Evolutionary conservation across 169 alveolate species (phyloP).

Genomic region (Plasmodium gaboni): DNA sequence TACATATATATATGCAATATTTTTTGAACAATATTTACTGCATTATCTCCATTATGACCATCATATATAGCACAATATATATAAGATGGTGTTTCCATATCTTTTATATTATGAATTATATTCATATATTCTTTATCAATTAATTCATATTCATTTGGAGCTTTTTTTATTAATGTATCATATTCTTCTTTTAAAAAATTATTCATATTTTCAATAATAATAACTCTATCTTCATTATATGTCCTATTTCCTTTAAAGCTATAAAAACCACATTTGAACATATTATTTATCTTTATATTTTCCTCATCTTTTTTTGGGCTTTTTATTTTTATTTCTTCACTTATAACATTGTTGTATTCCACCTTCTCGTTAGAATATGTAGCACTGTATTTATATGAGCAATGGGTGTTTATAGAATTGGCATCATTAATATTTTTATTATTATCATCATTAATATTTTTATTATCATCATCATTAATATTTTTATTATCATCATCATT

Average conservation of each 20-base stretch:
- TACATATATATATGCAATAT: slow-evolving; percentile 78
- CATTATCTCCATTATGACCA: slow-evolving; percentile 86
- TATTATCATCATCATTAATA: too few relatives aligned
- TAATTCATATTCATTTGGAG: background rate
- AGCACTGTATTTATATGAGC: too few relatives aligned
- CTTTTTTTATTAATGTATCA: slow-evolving; percentile 4
- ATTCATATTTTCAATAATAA: slow-evolving; percentile 64
- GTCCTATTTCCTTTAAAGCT: slow-evolving; percentile 80
- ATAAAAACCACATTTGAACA: slow-evolving; percentile 71
- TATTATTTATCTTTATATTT: slow-evolving; percentile 23
- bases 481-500: too few relatives aligned
- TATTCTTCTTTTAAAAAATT: slow-evolving; percentile 56
- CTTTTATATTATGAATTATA: slow-evolving; percentile 4
- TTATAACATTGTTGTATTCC: background rate
- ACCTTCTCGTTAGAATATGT: too few relatives aligned
- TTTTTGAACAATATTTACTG: slow-evolving; percentile 81
- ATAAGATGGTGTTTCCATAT: slow-evolving; percentile 26
- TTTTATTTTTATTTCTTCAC: background rate
- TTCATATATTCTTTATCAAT: slow-evolving; percentile 45
- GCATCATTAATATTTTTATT: too few relatives aligned
- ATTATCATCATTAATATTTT: too few relatives aligned
- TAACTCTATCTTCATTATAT: slow-evolving; percentile 82
- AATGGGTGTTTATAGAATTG: too few relatives aligned
- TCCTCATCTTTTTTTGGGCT: slow-evolving; percentile 12
- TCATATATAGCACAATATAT: slow-evolving; percentile 84